A percentile compares a stretch with the other conserved stretches of the same genome.
These are phyloP conservation scores for Talaromyces proteolyticus DNA, from an alignment of 495 filamentous ascomycete species.

Conservation along the genomic window DNA sequence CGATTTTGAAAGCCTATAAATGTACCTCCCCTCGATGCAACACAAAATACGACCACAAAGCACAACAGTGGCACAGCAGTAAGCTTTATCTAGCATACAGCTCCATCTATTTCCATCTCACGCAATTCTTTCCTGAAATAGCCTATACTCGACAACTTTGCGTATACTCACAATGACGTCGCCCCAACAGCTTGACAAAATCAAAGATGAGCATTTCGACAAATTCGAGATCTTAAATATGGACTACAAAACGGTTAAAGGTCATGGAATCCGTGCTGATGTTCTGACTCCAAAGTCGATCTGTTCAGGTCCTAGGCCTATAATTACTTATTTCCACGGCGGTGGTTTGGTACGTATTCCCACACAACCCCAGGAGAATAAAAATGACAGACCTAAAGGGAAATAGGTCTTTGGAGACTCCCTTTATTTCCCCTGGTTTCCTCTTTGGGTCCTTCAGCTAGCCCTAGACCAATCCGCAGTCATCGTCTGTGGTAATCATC, in stretches of 20 bases:
- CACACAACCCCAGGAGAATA: not conserved
- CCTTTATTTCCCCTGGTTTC: slow-evolving; percentile 21
- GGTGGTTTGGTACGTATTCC: slow-evolving; percentile 21
- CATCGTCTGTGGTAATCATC: slow-evolving; percentile 42
- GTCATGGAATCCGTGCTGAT: slow-evolving; percentile 27
- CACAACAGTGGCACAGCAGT: too few species aligned
- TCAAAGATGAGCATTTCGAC: slow-evolving; percentile 10
- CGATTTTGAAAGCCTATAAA: too few species aligned
- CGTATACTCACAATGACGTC: too few species aligned
- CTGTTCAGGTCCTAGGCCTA: slow-evolving; percentile 15
- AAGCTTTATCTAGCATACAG: too few species aligned
- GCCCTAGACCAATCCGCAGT: slow-evolving; percentile 27
- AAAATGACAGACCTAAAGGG: not conserved
- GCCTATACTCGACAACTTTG: too few species aligned
- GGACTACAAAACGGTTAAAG: slow-evolving; percentile 22
- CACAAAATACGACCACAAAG: too few species aligned
- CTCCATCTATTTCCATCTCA: too few species aligned
- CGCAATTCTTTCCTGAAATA: too few species aligned
- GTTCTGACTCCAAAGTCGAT: slow-evolving; percentile 22
- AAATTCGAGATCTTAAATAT: slow-evolving; percentile 22
- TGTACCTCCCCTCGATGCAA: too few species aligned
- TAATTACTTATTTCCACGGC: slow-evolving; percentile 26
- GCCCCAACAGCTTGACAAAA: too few species aligned
- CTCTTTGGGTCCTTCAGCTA: slow-evolving; percentile 25
- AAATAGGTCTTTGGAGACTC: slow-evolving; percentile 22